Base-by-base conservation (phyloP, 2,329 filamentous ascomycete species). In the Fusarium newnesense region DNA sequence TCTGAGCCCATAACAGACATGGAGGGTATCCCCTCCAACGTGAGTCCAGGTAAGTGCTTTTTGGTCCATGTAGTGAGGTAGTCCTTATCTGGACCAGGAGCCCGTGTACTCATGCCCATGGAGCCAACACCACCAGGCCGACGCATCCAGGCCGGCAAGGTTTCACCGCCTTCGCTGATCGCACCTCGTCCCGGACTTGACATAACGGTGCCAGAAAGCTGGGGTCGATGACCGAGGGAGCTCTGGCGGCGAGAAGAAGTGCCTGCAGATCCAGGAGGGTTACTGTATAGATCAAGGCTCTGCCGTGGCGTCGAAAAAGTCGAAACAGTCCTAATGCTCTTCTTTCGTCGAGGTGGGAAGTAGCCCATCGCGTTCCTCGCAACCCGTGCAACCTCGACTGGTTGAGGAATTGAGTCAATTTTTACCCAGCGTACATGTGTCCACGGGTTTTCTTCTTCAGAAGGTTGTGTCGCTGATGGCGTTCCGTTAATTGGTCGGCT, bases 81-180 rank as follows among this genome's bases (percentile, higher is more conserved):
- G 80, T 98, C 96, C 74, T 92, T 91, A 12, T 93, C 94, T 7
- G 96, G 95, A 0, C 96, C 96, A 0, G 94, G 94, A 18, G 89
- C 89, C 59, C 91, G 89, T 37, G 94, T 90, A 73, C 89, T 90
- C 75, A 89, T 89, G 39, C 87, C 88, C 81, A 98, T 89, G 1
- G 94, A 95, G 12, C 96, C 96, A 4, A 98, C 94, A 19, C 95
- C 96, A 26, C 96, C 96, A 5, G 96, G 94, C 2, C 94, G 93
- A 46, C 92, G 89, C 81, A 98, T 91, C 85, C 93, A 93, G 9
- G 85, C 85, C 4, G 89, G 86, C 28, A 83, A 79, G 18, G 74
- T 67, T 52, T 87, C 85, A 7, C 80, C 79, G 9, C 78, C 79
- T 36, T 81, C 82, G 70, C 83, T 86, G 49, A 79, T 80, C 32